Evolutionary conservation across 257 asterid species (phyloP).

Genomic region (Anisodus acutangulus): DNA sequence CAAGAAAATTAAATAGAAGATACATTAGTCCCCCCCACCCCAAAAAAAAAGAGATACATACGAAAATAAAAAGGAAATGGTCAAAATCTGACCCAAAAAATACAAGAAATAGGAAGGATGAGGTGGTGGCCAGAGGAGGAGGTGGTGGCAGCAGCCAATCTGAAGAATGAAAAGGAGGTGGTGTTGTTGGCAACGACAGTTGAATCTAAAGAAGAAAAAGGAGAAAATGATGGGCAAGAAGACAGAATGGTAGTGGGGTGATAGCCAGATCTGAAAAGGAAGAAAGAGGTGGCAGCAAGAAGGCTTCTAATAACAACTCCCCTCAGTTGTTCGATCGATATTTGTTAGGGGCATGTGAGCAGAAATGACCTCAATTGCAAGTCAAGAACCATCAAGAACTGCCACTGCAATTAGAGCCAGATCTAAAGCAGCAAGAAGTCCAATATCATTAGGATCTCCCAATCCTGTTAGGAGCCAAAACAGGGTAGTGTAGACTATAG

Average conservation of each 20-base stretch:
- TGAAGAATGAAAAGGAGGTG: not conserved
- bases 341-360: slow-evolving; percentile 93
- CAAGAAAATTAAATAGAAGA: not conserved
- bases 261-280: not conserved
- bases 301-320: slow-evolving; percentile 48
- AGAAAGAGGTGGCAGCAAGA: slow-evolving; percentile 16
- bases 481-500: slow-evolving; percentile 37
- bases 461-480: slow-evolving; percentile 56
- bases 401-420: slow-evolving; percentile 72
- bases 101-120: not conserved
- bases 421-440: slow-evolving; percentile 63
- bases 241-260: not conserved
- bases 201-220: not conserved
- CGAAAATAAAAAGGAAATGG: not conserved
- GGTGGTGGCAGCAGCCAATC: not conserved
- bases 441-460: slow-evolving; percentile 55
- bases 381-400: slow-evolving; percentile 86
- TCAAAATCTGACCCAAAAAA: not conserved
- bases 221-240: not conserved
- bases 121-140: not conserved
- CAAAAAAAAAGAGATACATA: not conserved
- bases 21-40: not conserved
- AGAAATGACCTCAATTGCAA: slow-evolving; percentile 85
- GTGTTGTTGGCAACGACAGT: not conserved
- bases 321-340: slow-evolving; percentile 56